Evolutionary conservation across 345 rosid genomes (phyloP), one percentile per base, ranked within the genome.

Genomic region (Gossypium herbaceum): DNA sequence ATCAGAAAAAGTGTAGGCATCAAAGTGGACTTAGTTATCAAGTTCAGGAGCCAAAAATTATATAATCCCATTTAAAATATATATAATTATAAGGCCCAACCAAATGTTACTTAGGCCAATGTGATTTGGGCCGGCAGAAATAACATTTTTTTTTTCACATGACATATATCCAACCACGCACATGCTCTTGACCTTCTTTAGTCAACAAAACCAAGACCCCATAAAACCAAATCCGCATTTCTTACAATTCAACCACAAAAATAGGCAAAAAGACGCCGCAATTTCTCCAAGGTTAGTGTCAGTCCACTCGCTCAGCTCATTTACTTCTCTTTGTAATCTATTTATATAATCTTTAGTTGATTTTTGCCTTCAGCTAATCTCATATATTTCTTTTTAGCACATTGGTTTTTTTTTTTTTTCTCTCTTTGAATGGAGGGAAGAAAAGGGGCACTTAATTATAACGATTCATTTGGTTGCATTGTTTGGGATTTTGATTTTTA

Each of bases 331-430:
- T 66, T 7, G 1, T 44, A 44, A 66, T 45, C 24, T 65, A 2
- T 20, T 65, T 66, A 5, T 39, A 2, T 12, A 7, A 2, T 45
- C 2, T 67, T 9, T 66, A 1, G 17, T 44, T 65, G 52, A 7
- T 55, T n/a, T 44, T 44, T 45, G 54, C 54, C 54, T 66, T 66
- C 15, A 44, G 71, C 71, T 20, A 43, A 43, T 45, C 54, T 66
- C 12, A 10, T n/a, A 44, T 11, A 20, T 66, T 44, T 66, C 54
- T 66, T 1, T 44, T 44, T 66, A 20, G n/a, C 54, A 19, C 9
- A 43, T 11, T 43, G 1, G 19, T n/a, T 43, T 4, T 44, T 65
- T 20, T 65, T 20, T 9, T 47, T 15, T n/a, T 52, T 65, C 17
- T 43, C 70, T 65, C 9, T 65, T 64, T 65, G 51, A 65, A n/a